Evolutionary conservation across 352 stramenopile species (phyloP), one percentile per base, ranked within the genome.

Genomic region (Pseudoperonospora humuli): DNA sequence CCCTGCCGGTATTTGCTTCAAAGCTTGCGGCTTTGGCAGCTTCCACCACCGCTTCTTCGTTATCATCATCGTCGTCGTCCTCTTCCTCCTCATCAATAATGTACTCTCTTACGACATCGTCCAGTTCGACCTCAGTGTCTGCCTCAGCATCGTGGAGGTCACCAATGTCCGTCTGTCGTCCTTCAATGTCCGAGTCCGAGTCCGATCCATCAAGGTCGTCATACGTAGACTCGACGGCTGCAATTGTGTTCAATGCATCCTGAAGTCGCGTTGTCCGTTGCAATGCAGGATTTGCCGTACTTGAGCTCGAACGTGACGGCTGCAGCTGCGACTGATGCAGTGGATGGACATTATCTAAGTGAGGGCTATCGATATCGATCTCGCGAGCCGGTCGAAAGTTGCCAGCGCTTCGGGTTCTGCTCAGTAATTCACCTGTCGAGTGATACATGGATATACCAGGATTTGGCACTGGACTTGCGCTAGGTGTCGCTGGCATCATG

Each of bases 221-320:
- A 45, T 80, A 80, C 25, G 64, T 75, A 20, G 69, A 70, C 11
- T 77, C 69, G 1, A 73, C 67, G 4, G 68, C 47, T n/a, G 66
- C 54, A 3, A 81, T 60, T 51, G 55, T 69, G 38, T 66, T 71
- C 28, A 81, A 45, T 36, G 62, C 66, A 17, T 78, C 61, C 32
- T 81, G 63, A 10, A 78, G 37, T 10, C 49, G 48, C 23, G 42
- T 63, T 9, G 45, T 69, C 33, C 48, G 39, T 35, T 57, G 57
- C 27, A 64, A 25, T 7, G 54, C 53, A 15, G 49, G 39, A n/a
- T 54, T 67, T 7, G 11, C 54, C 25, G 40, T 44, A 26, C 39
- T 54, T 21, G 53, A 60, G 25, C 41, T 49, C 11, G 61, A 54
- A 48, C 64, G 53, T 6, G 54, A 48, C 13, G 57, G 39, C 19